Percentiles rank a stretch among this genome's conserved stretches.
phyloP scores from a whole-genome alignment of 192 early-diverging fungal species.

The Lobosporangium transversale region DNA sequence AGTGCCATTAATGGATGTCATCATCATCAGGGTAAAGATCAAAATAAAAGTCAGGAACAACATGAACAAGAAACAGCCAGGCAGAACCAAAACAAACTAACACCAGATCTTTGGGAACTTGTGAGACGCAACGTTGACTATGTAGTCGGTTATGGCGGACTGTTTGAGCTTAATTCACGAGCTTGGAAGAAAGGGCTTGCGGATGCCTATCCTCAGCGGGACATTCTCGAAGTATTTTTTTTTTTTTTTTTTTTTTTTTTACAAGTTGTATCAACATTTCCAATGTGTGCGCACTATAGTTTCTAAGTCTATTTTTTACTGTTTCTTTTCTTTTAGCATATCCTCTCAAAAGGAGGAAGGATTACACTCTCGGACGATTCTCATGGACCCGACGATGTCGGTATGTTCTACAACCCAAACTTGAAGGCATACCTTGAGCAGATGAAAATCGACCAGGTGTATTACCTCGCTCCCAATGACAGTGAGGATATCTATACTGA shows the following conservation, averaged over 20 bases:
- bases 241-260: conserved; percentile 6
- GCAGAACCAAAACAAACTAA: conserved; percentile 27
- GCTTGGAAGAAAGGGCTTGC: conserved; percentile 91
- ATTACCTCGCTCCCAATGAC: conserved; percentile 54
- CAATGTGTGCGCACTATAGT: too few relatives aligned
- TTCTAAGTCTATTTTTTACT: neutral
- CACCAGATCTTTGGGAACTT: conserved; percentile 53
- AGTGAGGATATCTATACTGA: too few relatives aligned
- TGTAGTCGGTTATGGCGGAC: conserved; percentile 80
- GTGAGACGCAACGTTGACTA: conserved; percentile 85
- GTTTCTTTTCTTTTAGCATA: conserved; percentile 58
- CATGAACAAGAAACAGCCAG: neutral
- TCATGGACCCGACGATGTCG: conserved; percentile 90
- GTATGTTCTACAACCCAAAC: conserved; percentile 80
- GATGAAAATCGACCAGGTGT: conserved; percentile 66
- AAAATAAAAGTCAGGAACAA: neutral
- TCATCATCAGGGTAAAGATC: neutral
- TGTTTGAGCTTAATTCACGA: conserved; percentile 95
- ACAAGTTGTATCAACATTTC: neutral
- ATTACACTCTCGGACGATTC: conserved; percentile 94
- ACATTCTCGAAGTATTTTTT: conserved; percentile 75
- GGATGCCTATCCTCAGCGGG: conserved; percentile 89
- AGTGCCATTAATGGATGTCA: conserved; percentile 27
- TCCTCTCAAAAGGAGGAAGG: conserved; percentile 67
- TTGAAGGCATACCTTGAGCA: conserved; percentile 76